A percentile compares a stretch with the other conserved stretches of the same genome.
Evolutionary conservation across 148 eudicot genomes (phyloP).

Genomic region (Diospyros lotus): DNA sequence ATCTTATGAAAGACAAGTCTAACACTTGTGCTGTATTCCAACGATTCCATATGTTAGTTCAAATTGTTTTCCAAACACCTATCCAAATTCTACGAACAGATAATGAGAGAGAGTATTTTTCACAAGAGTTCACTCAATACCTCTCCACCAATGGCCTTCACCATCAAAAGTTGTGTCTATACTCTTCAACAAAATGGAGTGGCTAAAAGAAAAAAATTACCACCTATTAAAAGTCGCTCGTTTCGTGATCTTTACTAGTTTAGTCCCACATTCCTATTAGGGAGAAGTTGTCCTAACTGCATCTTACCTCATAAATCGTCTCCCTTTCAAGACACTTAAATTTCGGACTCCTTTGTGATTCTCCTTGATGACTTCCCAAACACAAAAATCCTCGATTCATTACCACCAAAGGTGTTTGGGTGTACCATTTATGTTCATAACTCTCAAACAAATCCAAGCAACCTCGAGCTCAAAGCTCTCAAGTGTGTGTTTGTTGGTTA

Average conservation of each 20-base stretch:
- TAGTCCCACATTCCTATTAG: not conserved
- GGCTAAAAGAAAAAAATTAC: not conserved
- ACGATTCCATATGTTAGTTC: not conserved
- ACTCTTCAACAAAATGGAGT: conserved; percentile 10
- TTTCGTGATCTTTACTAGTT: not conserved
- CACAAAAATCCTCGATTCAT: not conserved
- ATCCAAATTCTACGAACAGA: not conserved
- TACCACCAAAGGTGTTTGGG: not conserved
- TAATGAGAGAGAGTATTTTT: not conserved
- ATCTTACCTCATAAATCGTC: not conserved
- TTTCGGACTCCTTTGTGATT: not conserved
- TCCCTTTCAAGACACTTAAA: not conserved
- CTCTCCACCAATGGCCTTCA: not conserved
- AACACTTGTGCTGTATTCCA: not conserved
- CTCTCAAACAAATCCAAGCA: not conserved
- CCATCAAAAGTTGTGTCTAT: not conserved
- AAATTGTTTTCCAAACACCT: not conserved
- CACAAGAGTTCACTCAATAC: not conserved
- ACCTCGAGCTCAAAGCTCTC: not conserved
- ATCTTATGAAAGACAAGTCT: conserved; percentile 9
- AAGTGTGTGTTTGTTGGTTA: not conserved
- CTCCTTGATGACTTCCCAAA: not conserved
- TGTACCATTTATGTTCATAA: not conserved
- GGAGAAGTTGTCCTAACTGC: not conserved
- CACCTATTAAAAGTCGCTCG: not conserved